A percentile compares a stretch with the other conserved stretches of the same genome.
These are phyloP conservation scores for Scleromitrula shiraiana DNA, from an alignment of 2,329 filamentous ascomycete genomes.

Conservation along the genomic window DNA sequence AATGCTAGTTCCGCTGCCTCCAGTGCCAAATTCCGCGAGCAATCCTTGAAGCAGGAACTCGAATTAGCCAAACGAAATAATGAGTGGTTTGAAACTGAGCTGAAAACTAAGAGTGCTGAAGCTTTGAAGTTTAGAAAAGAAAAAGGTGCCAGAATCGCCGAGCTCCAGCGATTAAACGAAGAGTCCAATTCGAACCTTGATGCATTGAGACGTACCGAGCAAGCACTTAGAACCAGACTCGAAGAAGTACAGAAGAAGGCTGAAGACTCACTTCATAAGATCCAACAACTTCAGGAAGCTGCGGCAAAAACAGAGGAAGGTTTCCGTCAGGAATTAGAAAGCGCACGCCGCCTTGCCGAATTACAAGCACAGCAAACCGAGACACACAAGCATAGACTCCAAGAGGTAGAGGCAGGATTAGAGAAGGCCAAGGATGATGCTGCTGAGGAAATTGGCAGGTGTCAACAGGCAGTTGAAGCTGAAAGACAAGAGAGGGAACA, in stretches of 20 bases:
- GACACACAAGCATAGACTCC: conserved; percentile 61
- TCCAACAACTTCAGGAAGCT: conserved; percentile 80
- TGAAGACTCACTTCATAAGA: conserved; percentile 71
- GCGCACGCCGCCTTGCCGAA: conserved; percentile 71
- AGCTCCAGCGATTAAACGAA: conserved; percentile 81
- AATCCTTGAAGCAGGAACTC: conserved; percentile 82
- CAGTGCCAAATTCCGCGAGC: conserved; percentile 82
- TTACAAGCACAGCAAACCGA: conserved; percentile 70
- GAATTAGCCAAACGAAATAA: conserved; percentile 82
- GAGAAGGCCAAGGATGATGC: conserved; percentile 55
- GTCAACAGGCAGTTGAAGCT: conserved; percentile 45
- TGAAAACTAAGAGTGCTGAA: conserved; percentile 84
- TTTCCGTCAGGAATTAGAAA: conserved; percentile 79
- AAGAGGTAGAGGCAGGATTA: conserved; percentile 57
- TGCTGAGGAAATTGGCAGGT: conserved; percentile 47
- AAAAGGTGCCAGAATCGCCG: conserved; percentile 80
- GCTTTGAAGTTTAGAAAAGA: conserved; percentile 88
- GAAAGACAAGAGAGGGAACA: conserved; percentile 53
- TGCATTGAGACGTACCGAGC: conserved; percentile 69
- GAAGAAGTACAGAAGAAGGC: conserved; percentile 80
- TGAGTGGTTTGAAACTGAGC: conserved; percentile 86
- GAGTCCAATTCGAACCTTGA: conserved; percentile 74
- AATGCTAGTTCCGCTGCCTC: conserved; percentile 70
- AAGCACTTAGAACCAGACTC: conserved; percentile 70
- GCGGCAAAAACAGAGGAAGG: conserved; percentile 76